These are phyloP conservation scores for Batkoa obscura DNA, from an alignment of 371 early-diverging fungal genomes.

Conservation along the genomic window DNA sequence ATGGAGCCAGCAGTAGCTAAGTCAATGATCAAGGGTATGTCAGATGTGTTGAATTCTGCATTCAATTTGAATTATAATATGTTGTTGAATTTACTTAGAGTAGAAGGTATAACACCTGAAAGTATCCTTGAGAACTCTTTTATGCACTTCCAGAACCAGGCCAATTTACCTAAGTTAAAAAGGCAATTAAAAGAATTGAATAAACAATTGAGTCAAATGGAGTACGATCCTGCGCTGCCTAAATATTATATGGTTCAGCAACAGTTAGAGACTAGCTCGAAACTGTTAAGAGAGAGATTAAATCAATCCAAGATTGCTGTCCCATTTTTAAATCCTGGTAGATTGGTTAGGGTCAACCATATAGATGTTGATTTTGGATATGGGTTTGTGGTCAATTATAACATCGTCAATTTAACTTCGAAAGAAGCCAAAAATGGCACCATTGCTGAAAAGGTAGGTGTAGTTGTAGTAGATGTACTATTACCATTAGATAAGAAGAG, in stretches of 20 bases:
- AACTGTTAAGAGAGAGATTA: slow-evolving; percentile 56
- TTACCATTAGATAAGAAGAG: no score
- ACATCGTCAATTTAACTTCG: slow-evolving; percentile 8
- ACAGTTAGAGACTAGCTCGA: slow-evolving; percentile 39
- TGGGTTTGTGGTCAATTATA: slow-evolving; percentile 66
- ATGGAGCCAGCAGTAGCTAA: slow-evolving; percentile 89
- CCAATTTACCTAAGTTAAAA: slow-evolving; percentile 62
- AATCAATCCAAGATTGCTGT: slow-evolving; percentile 58
- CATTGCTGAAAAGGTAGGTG: slow-evolving; percentile 11
- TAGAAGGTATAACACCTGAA: slow-evolving; percentile 93
- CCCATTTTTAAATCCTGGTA: slow-evolving; percentile 77
- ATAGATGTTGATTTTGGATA: slow-evolving; percentile 76
- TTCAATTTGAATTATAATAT: slow-evolving; percentile 99
- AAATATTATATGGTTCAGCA: slow-evolving; percentile 57
- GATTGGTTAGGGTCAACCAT: slow-evolving; percentile 48
- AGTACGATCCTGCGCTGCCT: slow-evolving; percentile 35
- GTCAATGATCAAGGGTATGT: slow-evolving; percentile 82
- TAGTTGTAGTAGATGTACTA: no score
- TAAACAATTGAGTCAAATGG: not conserved
- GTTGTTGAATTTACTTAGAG: slow-evolving; percentile 94
- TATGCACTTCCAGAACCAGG: slow-evolving; percentile 87
- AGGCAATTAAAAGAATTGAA: slow-evolving; percentile 12
- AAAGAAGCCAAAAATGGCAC: slow-evolving; percentile 10
- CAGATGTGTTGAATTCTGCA: slow-evolving; percentile 90
- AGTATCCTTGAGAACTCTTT: slow-evolving; percentile 91